These are phyloP conservation scores for Haplosporangium gracile DNA, from an alignment of 192 early-diverging fungal genomes.

Conservation along the genomic window DNA sequence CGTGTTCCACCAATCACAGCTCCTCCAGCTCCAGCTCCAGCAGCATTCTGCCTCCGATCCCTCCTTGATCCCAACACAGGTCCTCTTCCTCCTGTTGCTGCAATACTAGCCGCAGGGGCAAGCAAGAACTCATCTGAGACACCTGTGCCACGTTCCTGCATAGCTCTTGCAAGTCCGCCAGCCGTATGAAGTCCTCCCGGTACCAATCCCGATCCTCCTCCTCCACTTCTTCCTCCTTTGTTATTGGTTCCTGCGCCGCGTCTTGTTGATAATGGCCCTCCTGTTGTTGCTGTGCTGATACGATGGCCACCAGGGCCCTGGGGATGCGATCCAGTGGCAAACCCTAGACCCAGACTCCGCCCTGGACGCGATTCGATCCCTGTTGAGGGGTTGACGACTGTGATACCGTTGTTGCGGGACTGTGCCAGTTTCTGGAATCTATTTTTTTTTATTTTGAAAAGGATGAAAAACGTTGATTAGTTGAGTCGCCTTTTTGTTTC, in stretches of 20 bases:
- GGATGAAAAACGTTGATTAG: no score
- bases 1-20: constrained; percentile 6
- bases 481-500: background rate
- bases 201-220: background rate
- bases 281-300: constrained; percentile 5
- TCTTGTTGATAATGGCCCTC: background rate
- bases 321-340: constrained; percentile 22
- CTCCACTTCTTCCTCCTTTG: constrained; percentile 1
- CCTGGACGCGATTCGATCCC: constrained; percentile 17
- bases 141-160: constrained; percentile 52
- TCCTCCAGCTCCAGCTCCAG: background rate
- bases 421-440: constrained; percentile 49
- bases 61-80: background rate
- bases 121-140: constrained; percentile 45
- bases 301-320: constrained; percentile 3
- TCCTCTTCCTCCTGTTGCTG: background rate
- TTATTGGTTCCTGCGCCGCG: constrained; percentile 3
- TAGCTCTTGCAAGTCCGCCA: constrained; percentile 43
- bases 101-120: background rate
- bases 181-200: constrained; percentile 29
- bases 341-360: constrained; percentile 25
- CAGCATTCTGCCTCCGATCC: background rate
- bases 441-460: background rate
- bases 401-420: constrained; percentile 31
- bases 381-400: constrained; percentile 31